Evolutionary conservation across 2,329 filamentous ascomycete species (phyloP), one percentile per base, ranked within the genome.

Genomic region (Claviceps arundinis): DNA sequence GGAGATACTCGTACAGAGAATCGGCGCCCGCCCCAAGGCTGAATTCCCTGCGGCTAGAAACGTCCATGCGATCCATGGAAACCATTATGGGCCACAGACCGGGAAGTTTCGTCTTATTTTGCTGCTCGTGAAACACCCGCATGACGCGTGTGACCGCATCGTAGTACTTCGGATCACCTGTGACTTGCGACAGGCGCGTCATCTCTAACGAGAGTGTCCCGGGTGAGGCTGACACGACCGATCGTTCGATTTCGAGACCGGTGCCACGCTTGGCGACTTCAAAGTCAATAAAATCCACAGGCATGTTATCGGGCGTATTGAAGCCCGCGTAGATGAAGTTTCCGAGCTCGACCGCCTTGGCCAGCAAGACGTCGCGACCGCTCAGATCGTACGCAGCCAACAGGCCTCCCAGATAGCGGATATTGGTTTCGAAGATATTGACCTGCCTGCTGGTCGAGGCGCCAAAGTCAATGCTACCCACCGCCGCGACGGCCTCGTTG

Each of bases 1-100:
- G 84, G 22, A 95, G 77, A 62, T 95, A 95, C 68, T 95, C 89
- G 68, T 93, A 95, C 55, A 57, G 72, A 71, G 64, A 74, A 53
- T 75, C 72, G n/a, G 65, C 67, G 43, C 61, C 62, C 5, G 63
- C 70, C 4, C 69, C 70, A 4, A 72, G 59, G 0, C 66, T 68
- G 47, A 70, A 72, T 1, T 48, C 37, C 2, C 42, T 38, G 5
- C 59, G 52, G 38, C 41, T 50, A 54, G 50, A 53, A 50, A 70
- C 70, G 62, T 64, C 72, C 64, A 64, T 75, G 73, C 47, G 73
- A 71, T 55, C 72, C 75, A 61, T 79, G 60, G 84, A 81, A 9
- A 89, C 66, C 52, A 68, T 72, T 48, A 81, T 73, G 1, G 86
- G 85, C 84, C 85, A 90, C 65, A 89, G 72, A 0, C 87, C 87